Evolutionary conservation across 441 rosid species (phyloP).

Genomic region (Rhodomyrtus psidioides): DNA sequence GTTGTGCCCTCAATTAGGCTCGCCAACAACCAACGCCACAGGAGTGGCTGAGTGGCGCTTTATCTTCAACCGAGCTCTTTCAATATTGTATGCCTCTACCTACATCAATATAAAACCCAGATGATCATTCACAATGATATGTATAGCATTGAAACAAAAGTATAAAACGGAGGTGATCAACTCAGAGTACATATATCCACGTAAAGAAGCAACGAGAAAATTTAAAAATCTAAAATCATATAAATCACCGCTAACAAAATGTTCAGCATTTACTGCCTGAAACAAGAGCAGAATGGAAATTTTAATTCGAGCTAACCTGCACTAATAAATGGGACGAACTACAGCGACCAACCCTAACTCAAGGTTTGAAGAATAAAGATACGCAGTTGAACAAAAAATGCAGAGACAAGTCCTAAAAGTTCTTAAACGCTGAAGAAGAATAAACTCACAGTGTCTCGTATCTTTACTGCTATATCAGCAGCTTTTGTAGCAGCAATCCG

Average conservation of each 20-base stretch:
- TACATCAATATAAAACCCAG: conserved; percentile 3
- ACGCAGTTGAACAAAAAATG: not conserved
- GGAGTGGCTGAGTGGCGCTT: conserved; percentile 43
- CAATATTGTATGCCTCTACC: conserved; percentile 50
- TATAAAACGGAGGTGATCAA: not conserved
- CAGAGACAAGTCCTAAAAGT: not conserved
- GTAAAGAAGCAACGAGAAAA: not conserved
- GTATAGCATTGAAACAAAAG: not conserved
- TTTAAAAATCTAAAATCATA: not conserved
- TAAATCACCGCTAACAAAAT: not conserved
- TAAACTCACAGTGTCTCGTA: conserved; percentile 54
- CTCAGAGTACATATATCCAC: not conserved
- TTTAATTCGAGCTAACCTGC: not conserved
- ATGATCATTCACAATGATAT: not conserved
- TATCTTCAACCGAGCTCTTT: conserved; percentile 48
- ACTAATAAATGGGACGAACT: not conserved
- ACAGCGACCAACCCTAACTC: not conserved
- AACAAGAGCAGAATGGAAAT: not conserved
- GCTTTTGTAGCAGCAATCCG: conserved; percentile 65
- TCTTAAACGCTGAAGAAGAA: not conserved
- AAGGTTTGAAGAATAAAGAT: not conserved
- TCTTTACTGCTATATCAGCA: conserved; percentile 59
- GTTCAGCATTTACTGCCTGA: not conserved
- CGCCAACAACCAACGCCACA: not conserved
- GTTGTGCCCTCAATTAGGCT: not conserved